Evolutionary conservation across 2,329 filamentous ascomycete genomes (phyloP).

Genomic region (Ascochyta viciae-villosae): DNA sequence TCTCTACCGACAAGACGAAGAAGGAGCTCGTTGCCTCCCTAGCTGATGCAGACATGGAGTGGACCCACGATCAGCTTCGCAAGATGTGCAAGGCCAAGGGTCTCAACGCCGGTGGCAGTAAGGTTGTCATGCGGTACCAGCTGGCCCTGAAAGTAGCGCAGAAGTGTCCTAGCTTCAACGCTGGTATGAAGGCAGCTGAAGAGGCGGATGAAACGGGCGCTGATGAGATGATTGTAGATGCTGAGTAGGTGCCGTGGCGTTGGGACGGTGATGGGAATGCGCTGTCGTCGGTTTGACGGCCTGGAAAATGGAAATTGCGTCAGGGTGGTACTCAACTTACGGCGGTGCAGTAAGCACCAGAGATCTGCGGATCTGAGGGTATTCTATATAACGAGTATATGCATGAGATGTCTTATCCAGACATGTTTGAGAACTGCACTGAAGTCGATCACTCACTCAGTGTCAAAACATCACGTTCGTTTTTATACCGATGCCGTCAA

Average conservation of each 20-base stretch:
- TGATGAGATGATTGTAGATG: conserved; percentile 13
- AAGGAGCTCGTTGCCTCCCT: conserved; percentile 31
- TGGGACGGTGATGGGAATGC: neutral
- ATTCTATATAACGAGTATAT: neutral
- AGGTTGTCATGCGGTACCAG: conserved; percentile 33
- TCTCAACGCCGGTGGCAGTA: conserved; percentile 29
- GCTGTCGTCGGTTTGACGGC: neutral
- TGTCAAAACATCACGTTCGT: too few species aligned
- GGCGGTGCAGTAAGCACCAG: neutral
- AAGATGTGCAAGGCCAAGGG: conserved; percentile 32
- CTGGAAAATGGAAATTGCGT: too few species aligned
- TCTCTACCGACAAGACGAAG: conserved; percentile 23
- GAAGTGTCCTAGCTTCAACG: conserved; percentile 25
- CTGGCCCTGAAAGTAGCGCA: conserved; percentile 35
- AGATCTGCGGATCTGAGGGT: neutral
- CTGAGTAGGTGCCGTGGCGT: conserved; percentile 8
- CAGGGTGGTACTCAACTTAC: neutral
- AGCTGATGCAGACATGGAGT: conserved; percentile 31
- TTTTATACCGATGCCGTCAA: too few species aligned
- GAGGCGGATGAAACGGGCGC: conserved; percentile 4
- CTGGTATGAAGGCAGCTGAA: conserved; percentile 10
- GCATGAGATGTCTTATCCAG: neutral
- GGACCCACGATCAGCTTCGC: conserved; percentile 27
- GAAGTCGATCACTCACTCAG: too few species aligned
- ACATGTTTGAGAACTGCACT: too few species aligned